phyloP scores from a whole-genome alignment of 306 rosid species.

The Quercus mongolica region DNA sequence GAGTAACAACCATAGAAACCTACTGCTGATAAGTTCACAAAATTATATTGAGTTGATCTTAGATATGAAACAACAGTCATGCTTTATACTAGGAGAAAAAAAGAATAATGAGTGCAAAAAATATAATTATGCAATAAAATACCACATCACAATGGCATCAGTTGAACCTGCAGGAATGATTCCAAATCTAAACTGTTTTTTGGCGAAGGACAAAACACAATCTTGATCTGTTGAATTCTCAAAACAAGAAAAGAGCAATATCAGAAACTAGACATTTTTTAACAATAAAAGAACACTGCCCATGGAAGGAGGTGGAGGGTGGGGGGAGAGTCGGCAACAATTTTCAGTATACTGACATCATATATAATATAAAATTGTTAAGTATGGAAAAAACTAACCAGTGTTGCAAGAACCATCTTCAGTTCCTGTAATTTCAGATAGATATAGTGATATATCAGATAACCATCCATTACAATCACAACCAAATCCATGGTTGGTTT shows the following conservation, averaged over 20 bases:
- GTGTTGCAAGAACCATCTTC: slow-evolving; percentile 34
- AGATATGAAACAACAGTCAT: slow-evolving; percentile 7
- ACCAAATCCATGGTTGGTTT: slow-evolving; percentile 19
- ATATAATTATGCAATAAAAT: slow-evolving; percentile 19
- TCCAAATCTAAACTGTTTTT: slow-evolving; percentile 72
- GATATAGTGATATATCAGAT: slow-evolving; percentile 22
- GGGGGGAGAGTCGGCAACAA: neutral
- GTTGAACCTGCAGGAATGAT: slow-evolving; percentile 98
- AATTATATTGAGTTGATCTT: neutral
- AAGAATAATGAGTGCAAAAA: neutral
- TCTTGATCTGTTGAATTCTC: slow-evolving; percentile 55
- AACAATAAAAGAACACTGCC: neutral
- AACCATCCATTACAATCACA: slow-evolving; percentile 14
- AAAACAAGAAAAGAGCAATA: slow-evolving; percentile 20
- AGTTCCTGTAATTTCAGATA: slow-evolving; percentile 31
- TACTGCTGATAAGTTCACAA: neutral
- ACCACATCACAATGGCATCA: slow-evolving; percentile 95
- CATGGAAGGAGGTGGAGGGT: neutral
- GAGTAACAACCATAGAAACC: slow-evolving; percentile 6
- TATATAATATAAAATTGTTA: neutral
- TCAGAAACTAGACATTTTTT: neutral
- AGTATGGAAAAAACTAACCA: slow-evolving; percentile 19
- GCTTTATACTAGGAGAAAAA: neutral
- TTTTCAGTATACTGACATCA: neutral
- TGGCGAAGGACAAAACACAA: slow-evolving; percentile 49